phyloP scores from a whole-genome alignment of 257 asterid genomes.

The Cinchona pubescens region DNA sequence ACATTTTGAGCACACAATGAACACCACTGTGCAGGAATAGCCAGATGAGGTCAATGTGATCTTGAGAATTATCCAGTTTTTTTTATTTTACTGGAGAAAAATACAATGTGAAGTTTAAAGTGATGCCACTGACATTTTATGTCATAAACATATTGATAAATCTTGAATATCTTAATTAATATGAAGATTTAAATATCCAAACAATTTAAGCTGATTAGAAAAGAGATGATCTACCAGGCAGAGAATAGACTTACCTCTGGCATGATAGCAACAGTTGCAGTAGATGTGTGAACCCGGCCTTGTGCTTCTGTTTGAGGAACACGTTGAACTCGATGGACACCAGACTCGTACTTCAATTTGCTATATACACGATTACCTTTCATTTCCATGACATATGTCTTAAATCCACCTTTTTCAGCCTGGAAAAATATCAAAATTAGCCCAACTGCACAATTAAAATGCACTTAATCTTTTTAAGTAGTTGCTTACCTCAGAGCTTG shows the following conservation, averaged over 20 bases:
- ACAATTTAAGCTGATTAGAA: background rate
- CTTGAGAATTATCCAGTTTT: no score
- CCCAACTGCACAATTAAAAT: conserved; percentile 21
- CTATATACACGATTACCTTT: conserved; percentile 88
- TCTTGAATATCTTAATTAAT: background rate
- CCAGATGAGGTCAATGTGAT: no score
- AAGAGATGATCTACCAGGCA: conserved; percentile 9
- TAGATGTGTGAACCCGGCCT: conserved; percentile 98
- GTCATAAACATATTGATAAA: background rate
- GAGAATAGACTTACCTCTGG: conserved; percentile 66
- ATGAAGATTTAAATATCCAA: background rate
- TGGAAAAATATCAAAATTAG: conserved; percentile 32
- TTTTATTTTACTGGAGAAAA: no score
- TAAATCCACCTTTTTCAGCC: conserved; percentile 89
- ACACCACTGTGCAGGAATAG: no score
- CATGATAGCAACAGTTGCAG: conserved; percentile 98
- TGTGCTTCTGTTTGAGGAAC: conserved; percentile 98
- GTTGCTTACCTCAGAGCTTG: conserved; percentile 80
- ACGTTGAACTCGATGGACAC: conserved; percentile 99
- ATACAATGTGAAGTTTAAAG: background rate
- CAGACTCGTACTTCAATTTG: conserved; percentile 96
- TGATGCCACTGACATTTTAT: background rate
- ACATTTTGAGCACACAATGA: no score
- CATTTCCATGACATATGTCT: conserved; percentile 92
- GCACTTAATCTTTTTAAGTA: conserved; percentile 8